Percentiles rank a stretch among this genome's conserved stretches.
These are phyloP conservation scores for Patellifolia procumbens DNA, from an alignment of 179 eudicot genomes.

Conservation along the genomic window DNA sequence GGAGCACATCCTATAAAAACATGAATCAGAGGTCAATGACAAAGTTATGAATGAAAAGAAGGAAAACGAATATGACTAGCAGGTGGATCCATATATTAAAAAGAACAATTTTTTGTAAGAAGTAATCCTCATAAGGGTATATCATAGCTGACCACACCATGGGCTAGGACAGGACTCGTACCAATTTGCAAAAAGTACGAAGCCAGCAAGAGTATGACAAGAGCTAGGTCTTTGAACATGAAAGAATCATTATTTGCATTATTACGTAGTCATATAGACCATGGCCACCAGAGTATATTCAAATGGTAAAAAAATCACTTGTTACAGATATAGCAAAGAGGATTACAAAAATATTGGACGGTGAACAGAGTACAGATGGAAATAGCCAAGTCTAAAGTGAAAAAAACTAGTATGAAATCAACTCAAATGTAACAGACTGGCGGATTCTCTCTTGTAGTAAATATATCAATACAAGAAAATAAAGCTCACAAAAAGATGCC, in stretches of 20 bases:
- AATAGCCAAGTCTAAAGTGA: background rate
- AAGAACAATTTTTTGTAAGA: no score
- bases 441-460: background rate
- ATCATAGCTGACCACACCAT: no score
- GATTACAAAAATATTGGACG: background rate
- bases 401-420: background rate
- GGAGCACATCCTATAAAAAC: constrained; percentile 58
- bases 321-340: background rate
- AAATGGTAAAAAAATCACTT: background rate
- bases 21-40: constrained; percentile 1
- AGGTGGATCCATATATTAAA: background rate
- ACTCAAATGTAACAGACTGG: background rate
- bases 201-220: background rate
- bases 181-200: background rate
- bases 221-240: background rate
- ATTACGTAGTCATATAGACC: background rate
- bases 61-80: background rate
- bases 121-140: no score
- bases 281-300: background rate
- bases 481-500: background rate
- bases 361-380: background rate
- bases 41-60: background rate
- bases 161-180: background rate
- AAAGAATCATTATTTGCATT: background rate
- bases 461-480: background rate